Base-by-base conservation (phyloP, 805 yeast species). In the Spathaspora gorwiae region DNA sequence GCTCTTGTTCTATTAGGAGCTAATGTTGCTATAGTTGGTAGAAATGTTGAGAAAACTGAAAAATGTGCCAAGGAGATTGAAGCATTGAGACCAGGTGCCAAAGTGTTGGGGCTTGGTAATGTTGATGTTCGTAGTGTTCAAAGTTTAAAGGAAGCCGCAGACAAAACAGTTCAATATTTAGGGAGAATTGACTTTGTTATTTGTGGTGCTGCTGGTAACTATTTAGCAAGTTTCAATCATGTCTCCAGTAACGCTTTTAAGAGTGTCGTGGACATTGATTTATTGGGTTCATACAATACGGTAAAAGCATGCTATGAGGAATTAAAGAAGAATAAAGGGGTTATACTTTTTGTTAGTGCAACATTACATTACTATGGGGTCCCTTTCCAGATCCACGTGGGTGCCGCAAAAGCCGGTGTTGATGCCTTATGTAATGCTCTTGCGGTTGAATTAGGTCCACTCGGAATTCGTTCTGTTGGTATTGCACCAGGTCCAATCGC, bases 331-430 rank as follows among this genome's bases (percentile, higher is more conserved):
- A 66, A 59, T 49, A 68, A 66, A 53, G 76, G 76, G 15, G 65
- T 81, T 2, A 72, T 88, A 26, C 46, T 70, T 11, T 68, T 70
- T 49, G 73, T 70, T 15, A 63, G 71, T 50, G 74, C 75, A 6
- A 68, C 75, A 1, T 61, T 70, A 44, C 76, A 71, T 52, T 67
- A 68, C 55, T 71, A 68, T 50, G 76, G 74, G 6, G 61, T 71
- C 29, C 75, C 75, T 3, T 68, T 71, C 66, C 97, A 90, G 65
- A 60, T 81, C 11, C 97, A 90, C 57, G 96, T 90, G 2, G 84
- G 89, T 5, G 97, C 97, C 0, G 97, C 97, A 2, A 90, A 90
- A 65, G 96, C 97, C 1, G 98, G 96, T n/a, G 78, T 90, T 29
- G 98, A 90, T 61, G 94, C 96, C 1, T 71, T 90, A 33, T 80